A percentile compares a stretch with the other conserved stretches of the same genome.
These are phyloP conservation scores for Lunasporangiospora selenospora DNA, from an alignment of 192 early-diverging fungal species.

Conservation along the genomic window DNA sequence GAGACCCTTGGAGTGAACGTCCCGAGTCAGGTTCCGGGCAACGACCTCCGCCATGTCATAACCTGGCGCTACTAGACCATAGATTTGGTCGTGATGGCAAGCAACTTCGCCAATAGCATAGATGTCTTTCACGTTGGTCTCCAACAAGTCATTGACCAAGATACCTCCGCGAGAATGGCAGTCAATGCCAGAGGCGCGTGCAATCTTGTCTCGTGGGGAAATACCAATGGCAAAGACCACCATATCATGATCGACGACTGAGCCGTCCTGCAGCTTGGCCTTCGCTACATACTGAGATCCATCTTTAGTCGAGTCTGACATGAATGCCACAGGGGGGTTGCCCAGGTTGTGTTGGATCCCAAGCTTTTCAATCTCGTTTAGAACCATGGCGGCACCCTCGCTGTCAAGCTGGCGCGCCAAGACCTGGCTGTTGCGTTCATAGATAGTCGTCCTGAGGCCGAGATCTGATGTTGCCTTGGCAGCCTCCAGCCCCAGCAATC, in stretches of 20 bases:
- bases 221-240: constrained; percentile 65
- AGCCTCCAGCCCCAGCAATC: constrained; percentile 73
- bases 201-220: constrained; percentile 63
- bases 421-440: constrained; percentile 59
- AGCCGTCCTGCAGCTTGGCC: constrained; percentile 48
- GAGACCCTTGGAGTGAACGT: constrained; percentile 3
- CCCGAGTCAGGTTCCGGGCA: constrained; percentile 53
- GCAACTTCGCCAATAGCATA: constrained; percentile 74
- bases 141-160: constrained; percentile 57
- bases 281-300: constrained; percentile 3
- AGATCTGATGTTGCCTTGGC: constrained; percentile 67
- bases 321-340: constrained; percentile 45
- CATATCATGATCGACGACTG: constrained; percentile 52
- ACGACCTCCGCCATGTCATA: constrained; percentile 78
- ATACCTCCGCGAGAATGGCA: constrained; percentile 64
- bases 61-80: constrained; percentile 70
- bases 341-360: constrained; percentile 38
- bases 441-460: constrained; percentile 53
- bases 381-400: constrained; percentile 58
- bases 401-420: constrained; percentile 65
- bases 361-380: constrained; percentile 60
- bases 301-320: constrained; percentile 10
- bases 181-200: constrained; percentile 52
- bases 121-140: constrained; percentile 49
- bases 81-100: constrained; percentile 50